These are phyloP conservation scores for Mentha longifolia DNA, from an alignment of 257 asterid genomes.

Conservation along the genomic window DNA sequence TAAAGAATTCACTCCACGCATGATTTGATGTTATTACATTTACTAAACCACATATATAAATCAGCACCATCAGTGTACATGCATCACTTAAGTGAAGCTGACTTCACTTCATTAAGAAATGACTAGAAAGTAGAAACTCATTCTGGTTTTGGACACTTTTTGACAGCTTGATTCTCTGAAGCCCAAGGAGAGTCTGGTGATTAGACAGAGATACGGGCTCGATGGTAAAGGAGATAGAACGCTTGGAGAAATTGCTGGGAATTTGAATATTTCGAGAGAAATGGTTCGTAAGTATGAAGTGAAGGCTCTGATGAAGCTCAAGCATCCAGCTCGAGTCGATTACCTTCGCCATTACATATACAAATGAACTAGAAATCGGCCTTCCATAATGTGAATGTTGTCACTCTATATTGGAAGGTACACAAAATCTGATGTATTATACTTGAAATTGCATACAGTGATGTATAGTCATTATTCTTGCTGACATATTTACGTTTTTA, in stretches of 20 bases:
- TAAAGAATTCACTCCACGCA: not conserved
- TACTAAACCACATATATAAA: not conserved
- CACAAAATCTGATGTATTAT: constrained; percentile 42
- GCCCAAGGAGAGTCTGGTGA: constrained; percentile 94
- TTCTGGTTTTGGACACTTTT: constrained; percentile 7
- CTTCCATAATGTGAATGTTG: not conserved
- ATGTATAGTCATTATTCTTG: constrained; percentile 38
- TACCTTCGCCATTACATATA: constrained; percentile 72
- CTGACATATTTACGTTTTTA: not conserved
- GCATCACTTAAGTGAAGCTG: not conserved
- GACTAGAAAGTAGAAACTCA: constrained; percentile 22
- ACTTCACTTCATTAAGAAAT: constrained; percentile 13
- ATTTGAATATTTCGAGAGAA: constrained; percentile 83
- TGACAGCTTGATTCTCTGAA: constrained; percentile 91
- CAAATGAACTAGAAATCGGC: constrained; percentile 41
- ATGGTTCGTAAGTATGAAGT: constrained; percentile 92
- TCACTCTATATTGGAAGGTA: constrained; percentile 20
- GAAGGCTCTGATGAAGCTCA: constrained; percentile 97
- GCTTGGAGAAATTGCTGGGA: constrained; percentile 93
- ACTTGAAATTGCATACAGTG: constrained; percentile 24
- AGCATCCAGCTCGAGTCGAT: constrained; percentile 88
- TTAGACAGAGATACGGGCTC: constrained; percentile 90
- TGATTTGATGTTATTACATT: not conserved
- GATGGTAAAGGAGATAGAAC: constrained; percentile 89
- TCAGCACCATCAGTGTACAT: not conserved